phyloP scores from a whole-genome alignment of 345 rosid species.

The Fremontodendron californicum region DNA sequence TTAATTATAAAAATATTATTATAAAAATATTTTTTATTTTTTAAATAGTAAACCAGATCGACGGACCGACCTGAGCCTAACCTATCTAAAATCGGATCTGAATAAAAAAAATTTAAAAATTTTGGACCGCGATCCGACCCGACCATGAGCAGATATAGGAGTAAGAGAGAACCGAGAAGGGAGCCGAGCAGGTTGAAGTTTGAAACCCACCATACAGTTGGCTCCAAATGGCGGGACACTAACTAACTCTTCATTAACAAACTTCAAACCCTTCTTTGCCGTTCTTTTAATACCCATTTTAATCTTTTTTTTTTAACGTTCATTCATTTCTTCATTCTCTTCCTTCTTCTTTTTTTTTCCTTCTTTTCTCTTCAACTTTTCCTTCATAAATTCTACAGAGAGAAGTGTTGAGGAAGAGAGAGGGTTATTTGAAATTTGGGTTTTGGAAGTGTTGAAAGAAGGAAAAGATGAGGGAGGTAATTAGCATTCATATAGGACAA shows the following conservation, averaged over 20 bases:
- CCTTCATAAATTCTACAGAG: not conserved
- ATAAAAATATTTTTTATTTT: too few relatives aligned
- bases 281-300: not conserved
- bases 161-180: conserved; percentile 19
- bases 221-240: conserved; percentile 20
- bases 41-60: too few relatives aligned
- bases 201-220: conserved; percentile 7
- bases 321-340: not conserved
- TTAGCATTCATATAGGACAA: conserved; percentile 66
- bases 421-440: not conserved
- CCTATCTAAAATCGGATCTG: too few relatives aligned
- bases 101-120: too few relatives aligned
- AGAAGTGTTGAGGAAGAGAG: not conserved
- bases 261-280: not conserved
- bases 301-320: not conserved
- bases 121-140: too few relatives aligned
- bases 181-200: conserved; percentile 17
- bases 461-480: conserved; percentile 52
- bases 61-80: too few relatives aligned
- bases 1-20: too few relatives aligned
- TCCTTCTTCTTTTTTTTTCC: too few relatives aligned
- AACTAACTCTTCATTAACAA: not conserved
- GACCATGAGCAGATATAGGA: not conserved
- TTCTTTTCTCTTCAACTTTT: not conserved
- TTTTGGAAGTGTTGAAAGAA: not conserved